These are phyloP conservation scores for Dendrobium huoshanense DNA, from an alignment of 106 monocot species.

Conservation along the genomic window DNA sequence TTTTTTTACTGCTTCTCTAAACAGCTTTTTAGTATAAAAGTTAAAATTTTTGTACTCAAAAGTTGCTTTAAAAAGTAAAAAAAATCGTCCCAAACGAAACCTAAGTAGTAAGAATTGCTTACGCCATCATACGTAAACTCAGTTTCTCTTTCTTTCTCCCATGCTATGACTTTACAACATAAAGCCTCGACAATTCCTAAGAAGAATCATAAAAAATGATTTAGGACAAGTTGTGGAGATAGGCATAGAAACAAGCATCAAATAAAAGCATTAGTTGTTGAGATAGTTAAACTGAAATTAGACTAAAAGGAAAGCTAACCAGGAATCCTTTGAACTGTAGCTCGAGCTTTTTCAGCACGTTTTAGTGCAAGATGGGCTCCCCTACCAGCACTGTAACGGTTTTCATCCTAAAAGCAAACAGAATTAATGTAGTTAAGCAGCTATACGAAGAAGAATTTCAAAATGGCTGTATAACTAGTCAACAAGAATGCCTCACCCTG, in stretches of 20 bases:
- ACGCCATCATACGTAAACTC: conserved; percentile 63
- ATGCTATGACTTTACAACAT: conserved; percentile 34
- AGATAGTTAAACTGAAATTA: background rate
- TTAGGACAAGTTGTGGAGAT: background rate
- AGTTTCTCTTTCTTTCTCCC: conserved; percentile 60
- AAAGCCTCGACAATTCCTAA: conserved; percentile 54
- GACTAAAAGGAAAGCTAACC: conserved; percentile 10
- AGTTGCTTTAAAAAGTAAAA: no score
- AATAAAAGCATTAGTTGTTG: background rate
- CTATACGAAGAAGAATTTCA: background rate
- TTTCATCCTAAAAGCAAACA: conserved; percentile 50
- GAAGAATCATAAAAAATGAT: no score
- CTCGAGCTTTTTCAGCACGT: conserved; percentile 71
- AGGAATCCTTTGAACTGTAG: conserved; percentile 50
- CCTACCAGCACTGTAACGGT: conserved; percentile 66
- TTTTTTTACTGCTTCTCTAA: no score
- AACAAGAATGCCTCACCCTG: conserved; percentile 28
- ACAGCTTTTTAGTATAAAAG: no score
- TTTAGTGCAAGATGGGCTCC: conserved; percentile 64
- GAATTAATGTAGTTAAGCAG: background rate
- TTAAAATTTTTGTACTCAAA: no score
- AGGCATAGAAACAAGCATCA: background rate
- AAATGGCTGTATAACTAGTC: background rate
- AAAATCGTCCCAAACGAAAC: no score
- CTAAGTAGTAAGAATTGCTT: background rate